Conservation (phyloP, 78 protist species). For the Capsaspora owczarzaki region DNA sequence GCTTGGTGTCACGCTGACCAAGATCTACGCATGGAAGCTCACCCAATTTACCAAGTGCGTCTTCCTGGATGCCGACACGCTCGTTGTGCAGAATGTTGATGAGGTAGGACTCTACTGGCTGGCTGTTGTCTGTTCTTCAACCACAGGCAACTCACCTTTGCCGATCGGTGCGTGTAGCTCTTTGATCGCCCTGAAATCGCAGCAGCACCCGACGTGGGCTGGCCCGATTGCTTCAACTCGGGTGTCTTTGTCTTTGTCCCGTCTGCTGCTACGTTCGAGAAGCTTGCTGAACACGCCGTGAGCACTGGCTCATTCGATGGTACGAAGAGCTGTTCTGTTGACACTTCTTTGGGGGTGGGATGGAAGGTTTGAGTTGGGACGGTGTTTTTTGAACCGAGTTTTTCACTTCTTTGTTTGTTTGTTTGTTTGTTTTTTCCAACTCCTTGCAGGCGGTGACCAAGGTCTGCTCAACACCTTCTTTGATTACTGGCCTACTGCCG, state of each 20-base stretch:
- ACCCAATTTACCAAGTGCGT: slow-evolving; percentile 17
- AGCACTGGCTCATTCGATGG: slow-evolving; percentile 23
- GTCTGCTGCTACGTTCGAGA: background rate
- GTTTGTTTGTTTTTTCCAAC: background rate
- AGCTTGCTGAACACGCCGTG: background rate
- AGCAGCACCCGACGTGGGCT: slow-evolving; percentile 50
- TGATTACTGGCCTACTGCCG: slow-evolving; percentile 14
- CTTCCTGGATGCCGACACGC: slow-evolving; percentile 47
- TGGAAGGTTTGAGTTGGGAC: background rate
- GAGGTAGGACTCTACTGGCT: too few relatives aligned
- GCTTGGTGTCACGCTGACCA: slow-evolving; percentile 35
- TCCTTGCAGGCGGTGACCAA: slow-evolving; percentile 33
- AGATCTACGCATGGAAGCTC: slow-evolving; percentile 28
- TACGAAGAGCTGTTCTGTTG: background rate
- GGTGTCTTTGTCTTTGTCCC: slow-evolving; percentile 40
- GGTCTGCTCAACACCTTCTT: slow-evolving; percentile 36
- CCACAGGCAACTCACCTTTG: too few relatives aligned
- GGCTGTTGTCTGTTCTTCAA: too few relatives aligned
- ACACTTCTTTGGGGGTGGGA: background rate
- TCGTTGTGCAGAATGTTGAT: slow-evolving; percentile 3
- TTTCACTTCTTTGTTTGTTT: background rate
- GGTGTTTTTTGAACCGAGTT: background rate
- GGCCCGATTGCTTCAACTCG: slow-evolving; percentile 48
- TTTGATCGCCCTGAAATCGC: slow-evolving; percentile 16
- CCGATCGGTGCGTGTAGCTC: too few relatives aligned